Evolutionary conservation across 2,329 filamentous ascomycete genomes (phyloP).

Genomic region (Fusarium sp.): DNA sequence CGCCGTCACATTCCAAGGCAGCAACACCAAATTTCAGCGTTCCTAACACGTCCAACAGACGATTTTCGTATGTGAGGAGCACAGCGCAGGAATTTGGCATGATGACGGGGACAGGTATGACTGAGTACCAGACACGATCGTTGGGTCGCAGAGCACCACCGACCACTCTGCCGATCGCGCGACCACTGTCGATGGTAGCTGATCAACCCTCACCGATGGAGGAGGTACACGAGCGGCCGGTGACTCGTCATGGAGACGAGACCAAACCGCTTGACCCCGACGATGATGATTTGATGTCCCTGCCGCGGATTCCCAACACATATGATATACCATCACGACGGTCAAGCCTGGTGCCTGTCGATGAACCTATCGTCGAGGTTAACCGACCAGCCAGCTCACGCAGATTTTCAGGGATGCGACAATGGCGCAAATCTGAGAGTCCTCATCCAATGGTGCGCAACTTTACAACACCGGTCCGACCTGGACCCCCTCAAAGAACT

Average conservation of each 20-base stretch:
- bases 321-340: conserved; percentile 38
- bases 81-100: conserved; percentile 35
- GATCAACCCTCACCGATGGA: conserved; percentile 62
- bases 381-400: conserved; percentile 42
- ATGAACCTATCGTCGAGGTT: conserved; percentile 30
- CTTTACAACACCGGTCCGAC: conserved; percentile 22
- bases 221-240: conserved; percentile 46
- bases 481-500: conserved; percentile 30
- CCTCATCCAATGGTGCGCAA: conserved; percentile 20
- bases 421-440: conserved; percentile 46
- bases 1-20: background rate
- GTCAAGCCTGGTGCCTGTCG: conserved; percentile 36
- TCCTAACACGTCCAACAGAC: conserved; percentile 59
- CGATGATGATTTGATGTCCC: conserved; percentile 31
- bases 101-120: conserved; percentile 24
- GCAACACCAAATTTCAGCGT: conserved; percentile 66
- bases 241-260: conserved; percentile 45
- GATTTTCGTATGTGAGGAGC: conserved; percentile 57
- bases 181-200: conserved; percentile 66
- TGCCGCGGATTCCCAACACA: conserved; percentile 20
- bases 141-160: conserved; percentile 51
- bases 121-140: conserved; percentile 27
- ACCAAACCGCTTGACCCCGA: conserved; percentile 14
- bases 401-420: conserved; percentile 47
- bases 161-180: conserved; percentile 60